Base-by-base conservation (phyloP, 192 early-diverging fungal genomes). In the Phlyctochytrium bullatum region DNA sequence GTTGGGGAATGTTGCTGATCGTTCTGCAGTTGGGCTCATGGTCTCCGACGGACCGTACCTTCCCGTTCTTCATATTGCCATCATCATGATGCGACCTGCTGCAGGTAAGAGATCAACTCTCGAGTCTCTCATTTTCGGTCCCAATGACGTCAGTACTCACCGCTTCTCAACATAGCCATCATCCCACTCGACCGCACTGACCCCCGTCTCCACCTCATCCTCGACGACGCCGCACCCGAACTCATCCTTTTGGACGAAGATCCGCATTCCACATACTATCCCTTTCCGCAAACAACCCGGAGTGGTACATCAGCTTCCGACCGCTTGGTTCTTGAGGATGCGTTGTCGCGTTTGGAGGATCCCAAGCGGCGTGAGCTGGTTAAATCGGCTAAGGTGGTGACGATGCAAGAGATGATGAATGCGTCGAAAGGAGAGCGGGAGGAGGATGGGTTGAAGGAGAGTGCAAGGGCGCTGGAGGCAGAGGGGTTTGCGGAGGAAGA, bases 101-200 rank as follows among this genome's bases (percentile, higher is more conserved):
- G 28, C 10, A 35, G n/a, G n/a, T n/a, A n/a, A n/a, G n/a, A n/a
- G n/a, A n/a, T n/a, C n/a, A n/a, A n/a, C n/a, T n/a, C n/a, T n/a
- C n/a, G n/a, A n/a, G n/a, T n/a, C n/a, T n/a, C n/a, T n/a, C n/a
- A n/a, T n/a, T n/a, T n/a, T n/a, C n/a, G n/a, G n/a, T n/a, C n/a
- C n/a, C n/a, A n/a, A n/a, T n/a, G n/a, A n/a, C n/a, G n/a, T n/a
- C n/a, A n/a, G 53, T 17, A 16, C 47, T 23, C 27, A 51, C 52
- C n/a, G n/a, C n/a, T n/a, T n/a, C n/a, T n/a, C n/a, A n/a, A n/a
- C n/a, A n/a, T n/a, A 73, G 72, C 73, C 6, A 30, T 76, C 17
- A 69, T 78, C 16, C 76, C 76, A 23, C 17, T 78, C 24, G 76
- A 78, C 59, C 3, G 25, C 2, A 52, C 59, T 12, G 76, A 78